A percentile compares a stretch with the other conserved stretches of the same genome.
Conservation (phyloP, 2,329 filamentous ascomycete genomes). For the Alternaria novae-zelandiae region DNA sequence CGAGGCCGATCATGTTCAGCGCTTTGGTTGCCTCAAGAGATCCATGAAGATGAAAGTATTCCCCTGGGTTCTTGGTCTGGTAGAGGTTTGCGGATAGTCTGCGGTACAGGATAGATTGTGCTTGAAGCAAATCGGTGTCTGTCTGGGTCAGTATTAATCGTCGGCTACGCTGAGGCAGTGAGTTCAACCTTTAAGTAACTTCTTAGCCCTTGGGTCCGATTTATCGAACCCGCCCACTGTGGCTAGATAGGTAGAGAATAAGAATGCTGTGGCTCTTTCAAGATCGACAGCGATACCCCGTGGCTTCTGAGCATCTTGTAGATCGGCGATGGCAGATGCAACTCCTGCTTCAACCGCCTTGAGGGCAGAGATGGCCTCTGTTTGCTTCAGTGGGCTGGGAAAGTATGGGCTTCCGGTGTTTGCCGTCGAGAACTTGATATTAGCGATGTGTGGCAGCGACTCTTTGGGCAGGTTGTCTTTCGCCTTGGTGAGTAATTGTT, state of each 20-base stretch:
- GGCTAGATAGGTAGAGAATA: constrained; percentile 65
- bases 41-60: constrained; percentile 78
- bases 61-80: constrained; percentile 67
- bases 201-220: constrained; percentile 53
- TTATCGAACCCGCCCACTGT: constrained; percentile 60
- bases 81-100: constrained; percentile 77
- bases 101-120: constrained; percentile 74
- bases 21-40: constrained; percentile 74
- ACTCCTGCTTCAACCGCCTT: constrained; percentile 67
- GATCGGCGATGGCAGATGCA: constrained; percentile 65
- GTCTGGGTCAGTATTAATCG: constrained; percentile 13
- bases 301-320: constrained; percentile 55
- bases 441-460: constrained; percentile 36
- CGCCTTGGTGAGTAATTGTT: constrained; percentile 40
- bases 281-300: constrained; percentile 59
- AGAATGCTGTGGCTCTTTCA: constrained; percentile 61
- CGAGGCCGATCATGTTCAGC: constrained; percentile 72
- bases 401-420: constrained; percentile 51
- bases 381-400: constrained; percentile 59
- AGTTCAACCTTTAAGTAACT: constrained; percentile 50
- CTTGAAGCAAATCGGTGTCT: constrained; percentile 75
- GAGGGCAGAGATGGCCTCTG: constrained; percentile 61
- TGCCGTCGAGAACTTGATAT: constrained; percentile 42
- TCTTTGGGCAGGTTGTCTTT: constrained; percentile 45
- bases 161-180: background rate